These are phyloP conservation scores for Candolleomyces eurysporus DNA, from an alignment of 768 basidiomycete genomes.

Conservation along the genomic window DNA sequence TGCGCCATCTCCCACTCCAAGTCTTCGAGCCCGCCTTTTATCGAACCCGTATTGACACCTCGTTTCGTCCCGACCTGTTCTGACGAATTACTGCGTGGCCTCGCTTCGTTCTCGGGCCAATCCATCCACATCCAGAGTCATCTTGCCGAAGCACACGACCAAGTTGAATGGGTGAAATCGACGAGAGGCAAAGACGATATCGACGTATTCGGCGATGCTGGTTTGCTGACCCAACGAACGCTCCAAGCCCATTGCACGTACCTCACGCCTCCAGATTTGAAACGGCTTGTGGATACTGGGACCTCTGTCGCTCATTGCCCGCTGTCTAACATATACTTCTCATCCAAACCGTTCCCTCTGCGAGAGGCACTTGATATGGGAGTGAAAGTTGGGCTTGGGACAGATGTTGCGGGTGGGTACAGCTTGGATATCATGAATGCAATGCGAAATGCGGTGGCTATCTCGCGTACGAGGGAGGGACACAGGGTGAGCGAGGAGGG, in stretches of 20 bases:
- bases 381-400: slow-evolving; percentile 77
- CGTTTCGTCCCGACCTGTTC: slow-evolving; percentile 91
- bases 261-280: slow-evolving; percentile 50
- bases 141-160: slow-evolving; percentile 75
- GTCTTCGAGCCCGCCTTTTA: slow-evolving; percentile 44
- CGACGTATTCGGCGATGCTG: slow-evolving; percentile 70
- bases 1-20: slow-evolving; percentile 40
- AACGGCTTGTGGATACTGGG: slow-evolving; percentile 44
- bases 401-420: slow-evolving; percentile 88
- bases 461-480: slow-evolving; percentile 70
- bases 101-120: slow-evolving; percentile 53
- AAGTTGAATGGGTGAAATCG: slow-evolving; percentile 67
- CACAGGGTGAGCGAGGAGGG: slow-evolving; percentile 25
- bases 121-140: slow-evolving; percentile 75
- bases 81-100: slow-evolving; percentile 58
- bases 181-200: slow-evolving; percentile 67
- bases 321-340: slow-evolving; percentile 87
- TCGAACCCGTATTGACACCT: slow-evolving; percentile 84
- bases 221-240: slow-evolving; percentile 46
- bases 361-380: slow-evolving; percentile 65
- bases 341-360: slow-evolving; percentile 62
- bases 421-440: slow-evolving; percentile 70
- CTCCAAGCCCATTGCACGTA: slow-evolving; percentile 92
- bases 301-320: slow-evolving; percentile 85
- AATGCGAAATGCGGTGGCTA: slow-evolving; percentile 78